Evolutionary conservation across 1,139 yeast genomes (phyloP).

Genomic region (Nakaseomyces delphensis): DNA sequence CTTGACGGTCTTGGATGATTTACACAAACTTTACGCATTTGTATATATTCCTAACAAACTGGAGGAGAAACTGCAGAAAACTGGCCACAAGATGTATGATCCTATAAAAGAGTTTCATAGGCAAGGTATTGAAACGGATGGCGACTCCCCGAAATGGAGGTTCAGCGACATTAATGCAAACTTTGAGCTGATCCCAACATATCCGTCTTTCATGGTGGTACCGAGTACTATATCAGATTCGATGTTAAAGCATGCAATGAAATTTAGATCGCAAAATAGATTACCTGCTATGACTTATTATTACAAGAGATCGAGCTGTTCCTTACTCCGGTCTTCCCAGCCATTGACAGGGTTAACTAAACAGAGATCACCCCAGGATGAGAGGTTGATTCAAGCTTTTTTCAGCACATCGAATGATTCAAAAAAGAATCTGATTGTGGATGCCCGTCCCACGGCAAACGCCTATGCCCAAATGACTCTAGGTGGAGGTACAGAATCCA

Average conservation of each 20-base stretch:
- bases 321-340: constrained; percentile 84
- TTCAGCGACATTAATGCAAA: constrained; percentile 52
- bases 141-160: constrained; percentile 48
- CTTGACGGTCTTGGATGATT: constrained; percentile 48
- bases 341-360: constrained; percentile 90
- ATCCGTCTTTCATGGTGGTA: constrained; percentile 59
- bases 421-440: constrained; percentile 66
- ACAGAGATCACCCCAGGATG: constrained; percentile 85
- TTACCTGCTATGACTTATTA: constrained; percentile 77
- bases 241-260: constrained; percentile 72
- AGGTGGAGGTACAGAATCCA: constrained; percentile 94
- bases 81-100: constrained; percentile 70
- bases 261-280: constrained; percentile 76
- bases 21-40: constrained; percentile 62
- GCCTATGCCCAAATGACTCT: constrained; percentile 95
- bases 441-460: constrained; percentile 85
- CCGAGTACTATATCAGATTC: constrained; percentile 75
- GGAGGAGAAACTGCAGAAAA: constrained; percentile 37
- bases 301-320: constrained; percentile 61
- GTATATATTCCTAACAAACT: constrained; percentile 51
- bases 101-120: constrained; percentile 58
- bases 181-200: constrained; percentile 65
- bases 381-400: constrained; percentile 64
- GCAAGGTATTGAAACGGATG: constrained; percentile 40
- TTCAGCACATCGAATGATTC: constrained; percentile 33